Conservation (phyloP, 495 filamentous ascomycete genomes). For the Penicillium goetzii region DNA sequence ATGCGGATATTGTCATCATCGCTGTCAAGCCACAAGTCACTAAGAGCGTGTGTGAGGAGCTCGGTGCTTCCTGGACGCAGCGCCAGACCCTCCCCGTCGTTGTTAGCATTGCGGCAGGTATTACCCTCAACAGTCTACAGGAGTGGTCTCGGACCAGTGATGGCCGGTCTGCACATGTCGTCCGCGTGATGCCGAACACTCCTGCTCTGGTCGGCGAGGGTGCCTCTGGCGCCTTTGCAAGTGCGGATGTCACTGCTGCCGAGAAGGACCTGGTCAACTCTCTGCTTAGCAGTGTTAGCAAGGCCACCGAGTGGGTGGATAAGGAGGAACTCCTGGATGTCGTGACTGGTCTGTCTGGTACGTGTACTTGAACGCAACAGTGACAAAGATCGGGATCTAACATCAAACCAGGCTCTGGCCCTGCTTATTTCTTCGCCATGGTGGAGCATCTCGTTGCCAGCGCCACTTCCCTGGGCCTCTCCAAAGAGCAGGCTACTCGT, state of each 20-base stretch:
- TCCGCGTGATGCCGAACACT: conserved; percentile 51
- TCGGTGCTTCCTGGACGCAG: conserved; percentile 77
- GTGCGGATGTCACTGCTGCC: conserved; percentile 32
- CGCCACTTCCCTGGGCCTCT: conserved; percentile 42
- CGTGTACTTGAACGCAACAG: conserved; percentile 11
- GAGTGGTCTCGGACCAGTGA: conserved; percentile 38
- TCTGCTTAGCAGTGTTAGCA: conserved; percentile 41
- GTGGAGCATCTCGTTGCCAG: conserved; percentile 47
- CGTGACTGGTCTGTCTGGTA: conserved; percentile 48
- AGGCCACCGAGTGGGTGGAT: conserved; percentile 48
- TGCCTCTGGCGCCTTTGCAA: conserved; percentile 39
- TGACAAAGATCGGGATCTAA: neutral
- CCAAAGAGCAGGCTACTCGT: conserved; percentile 45
- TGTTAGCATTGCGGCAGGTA: conserved; percentile 48
- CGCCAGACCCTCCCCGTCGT: conserved; percentile 63
- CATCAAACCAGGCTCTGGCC: conserved; percentile 39
- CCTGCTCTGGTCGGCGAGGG: conserved; percentile 46
- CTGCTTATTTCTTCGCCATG: conserved; percentile 52
- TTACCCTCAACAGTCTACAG: conserved; percentile 42
- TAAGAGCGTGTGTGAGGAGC: conserved; percentile 90
- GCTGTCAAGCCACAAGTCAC: conserved; percentile 75
- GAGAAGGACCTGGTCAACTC: conserved; percentile 44
- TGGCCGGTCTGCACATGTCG: conserved; percentile 34
- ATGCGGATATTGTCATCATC: conserved; percentile 85
- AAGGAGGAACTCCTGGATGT: conserved; percentile 46